These are phyloP conservation scores for Leptographium radiaticola DNA, from an alignment of 2,329 filamentous ascomycete genomes.

Conservation along the genomic window DNA sequence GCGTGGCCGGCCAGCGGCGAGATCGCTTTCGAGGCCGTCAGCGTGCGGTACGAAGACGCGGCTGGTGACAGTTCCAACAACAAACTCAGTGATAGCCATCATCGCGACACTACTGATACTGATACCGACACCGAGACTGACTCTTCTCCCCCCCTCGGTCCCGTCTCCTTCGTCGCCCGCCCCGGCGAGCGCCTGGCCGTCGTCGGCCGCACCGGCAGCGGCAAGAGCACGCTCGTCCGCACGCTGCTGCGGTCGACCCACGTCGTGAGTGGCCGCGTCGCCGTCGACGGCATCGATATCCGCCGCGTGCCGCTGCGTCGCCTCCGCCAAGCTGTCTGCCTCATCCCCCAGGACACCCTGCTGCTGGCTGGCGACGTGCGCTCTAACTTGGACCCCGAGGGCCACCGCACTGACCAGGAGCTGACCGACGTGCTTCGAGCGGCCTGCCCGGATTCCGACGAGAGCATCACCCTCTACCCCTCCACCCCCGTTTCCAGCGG, in stretches of 20 bases:
- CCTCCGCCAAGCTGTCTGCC: conserved; percentile 83
- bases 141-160: no score
- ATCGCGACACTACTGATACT: not conserved
- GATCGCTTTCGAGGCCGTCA: not conserved
- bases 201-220: conserved; percentile 85
- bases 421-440: not conserved
- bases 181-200: conserved; percentile 87
- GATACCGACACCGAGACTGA: no score
- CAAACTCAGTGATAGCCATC: not conserved
- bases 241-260: conserved; percentile 86
- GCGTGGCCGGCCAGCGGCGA: not conserved
- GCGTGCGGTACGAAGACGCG: not conserved
- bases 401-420: not conserved
- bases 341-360: conserved; percentile 93
- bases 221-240: conserved; percentile 70
- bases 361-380: conserved; percentile 84
- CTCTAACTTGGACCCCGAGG: conserved; percentile 72
- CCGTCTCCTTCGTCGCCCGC: conserved; percentile 37
- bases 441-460: not conserved
- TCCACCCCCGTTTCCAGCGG: not conserved
- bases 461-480: not conserved
- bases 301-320: conserved; percentile 78
- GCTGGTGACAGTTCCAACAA: not conserved
- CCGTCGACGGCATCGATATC: conserved; percentile 82
- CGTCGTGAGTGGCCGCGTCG: conserved; percentile 74